Evolutionary conservation across 1,284 basidiomycete genomes (phyloP), one percentile per base, ranked within the genome.

Genomic region (Austroboletus novae-zelandiae): DNA sequence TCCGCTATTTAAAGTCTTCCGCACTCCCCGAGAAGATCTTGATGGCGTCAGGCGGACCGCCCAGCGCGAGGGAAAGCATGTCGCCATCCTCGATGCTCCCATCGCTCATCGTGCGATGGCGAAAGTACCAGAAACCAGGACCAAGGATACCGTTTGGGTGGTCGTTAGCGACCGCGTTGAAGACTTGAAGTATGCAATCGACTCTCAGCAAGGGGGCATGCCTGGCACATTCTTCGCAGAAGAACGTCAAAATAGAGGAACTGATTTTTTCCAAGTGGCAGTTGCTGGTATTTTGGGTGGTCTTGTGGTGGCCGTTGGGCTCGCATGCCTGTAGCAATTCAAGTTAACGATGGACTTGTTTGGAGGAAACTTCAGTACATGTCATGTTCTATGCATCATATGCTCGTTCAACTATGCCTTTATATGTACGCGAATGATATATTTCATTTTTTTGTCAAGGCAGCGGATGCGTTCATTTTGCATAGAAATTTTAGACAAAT

Each of bases 1-100:
- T 4, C 68, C 65, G 29, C 45, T 71, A 14, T 71, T 70, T 49
- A 64, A 65, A 35, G 61, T 71, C 11, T 71, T 71, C 40, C 57
- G 68, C 11, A 69, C 66, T 1, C 67, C 69, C 23, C 43, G 56
- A 9, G 52, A 58, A 43, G 67, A 70, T 20, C 53, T 67, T 15
- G 55, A 62, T 14, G 48, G 48, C 32, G 43, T 67, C 20, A 55
- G 41, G 40, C 58, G 45, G 39, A 64, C 54, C 5, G 65, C 65
- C 14, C 53, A 50, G 32, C 66, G 53, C 2, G 68, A 67, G 31
- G 65, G 65, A 39, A 71, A 70, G 35, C 59, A 71, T 23, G 46
- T 70, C 9, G 68, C 66, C 30, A 43, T 68, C 20, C 57, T 71
- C 32, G 35, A 52, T 9, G 48, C 66, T 3, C 65, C 65, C 7